Conservation (phyloP, 1,139 yeast species). For the Candida dubliniensis region DNA sequence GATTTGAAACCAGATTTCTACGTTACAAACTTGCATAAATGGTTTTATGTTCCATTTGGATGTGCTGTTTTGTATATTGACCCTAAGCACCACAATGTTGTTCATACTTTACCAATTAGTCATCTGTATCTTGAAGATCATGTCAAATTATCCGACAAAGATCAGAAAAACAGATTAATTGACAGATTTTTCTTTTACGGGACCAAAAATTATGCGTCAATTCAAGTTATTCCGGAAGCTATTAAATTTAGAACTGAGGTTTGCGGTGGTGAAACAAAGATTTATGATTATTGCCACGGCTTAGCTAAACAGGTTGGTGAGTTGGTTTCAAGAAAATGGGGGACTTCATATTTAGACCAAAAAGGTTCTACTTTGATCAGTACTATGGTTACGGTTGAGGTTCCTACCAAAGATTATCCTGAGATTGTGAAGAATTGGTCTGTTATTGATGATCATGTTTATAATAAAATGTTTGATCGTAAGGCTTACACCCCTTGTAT, state of each 20-base stretch:
- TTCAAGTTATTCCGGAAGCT: slow-evolving; percentile 37
- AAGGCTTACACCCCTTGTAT: slow-evolving; percentile 50
- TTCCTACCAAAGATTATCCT: slow-evolving; percentile 31
- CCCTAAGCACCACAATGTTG: slow-evolving; percentile 45
- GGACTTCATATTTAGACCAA: slow-evolving; percentile 32
- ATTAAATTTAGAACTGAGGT: slow-evolving; percentile 47
- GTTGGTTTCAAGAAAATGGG: slow-evolving; percentile 39
- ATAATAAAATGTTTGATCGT: slow-evolving; percentile 17
- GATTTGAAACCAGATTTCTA: slow-evolving; percentile 59
- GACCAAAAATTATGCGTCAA: slow-evolving; percentile 31
- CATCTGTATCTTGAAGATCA: slow-evolving; percentile 34
- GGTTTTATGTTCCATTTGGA: slow-evolving; percentile 62
- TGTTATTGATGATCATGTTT: slow-evolving; percentile 11
- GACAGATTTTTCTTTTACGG: slow-evolving; percentile 42
- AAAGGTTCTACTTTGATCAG: slow-evolving; percentile 29
- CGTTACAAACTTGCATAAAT: slow-evolving; percentile 67
- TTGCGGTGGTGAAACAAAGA: slow-evolving; percentile 64
- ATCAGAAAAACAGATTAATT: slow-evolving; percentile 31
- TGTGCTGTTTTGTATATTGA: slow-evolving; percentile 62
- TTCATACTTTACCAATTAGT: slow-evolving; percentile 64
- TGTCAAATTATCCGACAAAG: slow-evolving; percentile 20
- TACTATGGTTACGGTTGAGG: slow-evolving; percentile 33
- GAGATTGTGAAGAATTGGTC: slow-evolving; percentile 13
- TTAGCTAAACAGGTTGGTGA: slow-evolving; percentile 48
- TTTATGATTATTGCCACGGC: slow-evolving; percentile 45